phyloP scores from a whole-genome alignment of 2,329 filamentous ascomycete genomes.

The Epichloe hybrida region DNA sequence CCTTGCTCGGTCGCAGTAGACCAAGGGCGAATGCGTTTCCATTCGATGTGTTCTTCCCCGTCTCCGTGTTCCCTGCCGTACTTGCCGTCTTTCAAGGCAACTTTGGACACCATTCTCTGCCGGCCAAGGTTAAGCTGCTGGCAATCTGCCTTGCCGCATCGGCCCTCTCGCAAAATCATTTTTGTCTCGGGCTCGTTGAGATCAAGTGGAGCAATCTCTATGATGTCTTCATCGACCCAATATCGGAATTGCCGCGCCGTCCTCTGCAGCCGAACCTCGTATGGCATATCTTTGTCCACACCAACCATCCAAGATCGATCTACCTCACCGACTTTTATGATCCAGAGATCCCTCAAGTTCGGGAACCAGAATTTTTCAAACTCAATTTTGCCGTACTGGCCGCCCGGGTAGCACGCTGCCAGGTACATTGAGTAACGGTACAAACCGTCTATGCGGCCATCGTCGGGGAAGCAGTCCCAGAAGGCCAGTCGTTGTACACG shows the following conservation, averaged over 20 bases:
- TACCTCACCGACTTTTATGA: constrained; percentile 26
- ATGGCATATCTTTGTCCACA: constrained; percentile 17
- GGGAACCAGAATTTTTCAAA: constrained; percentile 26
- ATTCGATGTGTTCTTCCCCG: constrained; percentile 9
- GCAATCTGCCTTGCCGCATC: constrained; percentile 22
- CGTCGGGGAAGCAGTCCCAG: constrained; percentile 27
- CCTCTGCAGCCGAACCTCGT: constrained; percentile 16
- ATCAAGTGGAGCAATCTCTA: constrained; percentile 23
- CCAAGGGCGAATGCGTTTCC: constrained; percentile 22
- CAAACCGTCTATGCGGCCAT: constrained; percentile 20
- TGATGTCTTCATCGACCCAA: constrained; percentile 24
- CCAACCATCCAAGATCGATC: constrained; percentile 23
- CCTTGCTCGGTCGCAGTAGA: constrained; percentile 13
- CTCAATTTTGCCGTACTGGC: constrained; percentile 19
- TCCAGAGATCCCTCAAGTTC: constrained; percentile 24
- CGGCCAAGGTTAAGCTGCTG: constrained; percentile 22
- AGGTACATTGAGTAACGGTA: constrained; percentile 23
- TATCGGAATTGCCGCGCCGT: constrained; percentile 26
- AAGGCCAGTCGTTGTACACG: constrained; percentile 22
- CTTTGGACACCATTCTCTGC: constrained; percentile 25
- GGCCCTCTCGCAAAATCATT: constrained; percentile 20
- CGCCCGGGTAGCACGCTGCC: constrained; percentile 18
- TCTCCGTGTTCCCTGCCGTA: constrained; percentile 14
- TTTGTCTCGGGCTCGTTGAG: constrained; percentile 21
- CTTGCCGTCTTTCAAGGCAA: constrained; percentile 22